Evolutionary conservation across 2,329 filamentous ascomycete genomes (phyloP), one percentile per base, ranked within the genome.

Genomic region (Diaporthe capsici): DNA sequence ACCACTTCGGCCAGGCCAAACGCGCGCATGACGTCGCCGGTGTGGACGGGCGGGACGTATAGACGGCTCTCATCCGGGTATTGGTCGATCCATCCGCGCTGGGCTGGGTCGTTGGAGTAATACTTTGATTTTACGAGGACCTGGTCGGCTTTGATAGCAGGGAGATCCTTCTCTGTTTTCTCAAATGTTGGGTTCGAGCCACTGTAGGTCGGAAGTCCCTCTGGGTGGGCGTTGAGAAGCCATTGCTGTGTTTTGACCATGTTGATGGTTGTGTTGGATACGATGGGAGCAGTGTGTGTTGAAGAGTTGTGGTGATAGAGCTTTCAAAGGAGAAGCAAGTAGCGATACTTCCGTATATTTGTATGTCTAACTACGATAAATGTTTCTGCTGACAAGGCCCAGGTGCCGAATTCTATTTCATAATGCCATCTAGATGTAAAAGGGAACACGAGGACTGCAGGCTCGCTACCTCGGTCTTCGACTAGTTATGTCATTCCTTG

Each of bases 71-170:
- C 87, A 42, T 75, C 55, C 44, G 67, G n/a, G 51, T 68, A 73
- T 3, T 42, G 37, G 71, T 37, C 72, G 20, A 95, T 84, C 92
- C 92, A 94, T 75, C 91, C 91, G 79, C 93, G 89, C 93, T 94
- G 94, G n/a, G 93, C 92, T 1, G 93, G 93, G 83, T 95, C 93
- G 53, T 95, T 87, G 13, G 91, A 92, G 60, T 94, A 87, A 80
- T 94, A 94, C 76, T 93, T 83, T 0, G 83, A 82, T 82, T 91
- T 88, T 60, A 91, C 83, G 70, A 95, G 87, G 73, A 94, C 86
- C 81, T 94, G 85, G 78, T 92, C 92, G 86, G 92, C 88, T 81
- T 92, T 88, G 57, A 93, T 86, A 76, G 90, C 86, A 25, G 72
- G 72, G 1, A 74, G 28, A 2, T 74, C 63, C 22, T 58, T 68